phyloP scores from a whole-genome alignment of 352 stramenopile genomes.

The Thalassiosira mediterranea region DNA sequence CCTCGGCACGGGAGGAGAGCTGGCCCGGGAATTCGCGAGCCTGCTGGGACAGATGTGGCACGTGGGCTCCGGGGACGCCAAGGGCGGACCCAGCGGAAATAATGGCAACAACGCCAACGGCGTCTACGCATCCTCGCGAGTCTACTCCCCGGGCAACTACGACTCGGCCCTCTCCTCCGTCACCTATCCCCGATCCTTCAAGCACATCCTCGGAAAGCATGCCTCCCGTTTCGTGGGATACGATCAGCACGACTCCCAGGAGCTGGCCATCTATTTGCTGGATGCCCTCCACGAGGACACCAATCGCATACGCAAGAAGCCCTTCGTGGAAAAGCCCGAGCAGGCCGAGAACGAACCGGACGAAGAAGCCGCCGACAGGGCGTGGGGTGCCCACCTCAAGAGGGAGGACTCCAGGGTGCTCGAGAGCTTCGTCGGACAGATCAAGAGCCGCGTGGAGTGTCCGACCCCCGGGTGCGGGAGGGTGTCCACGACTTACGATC shows the following conservation, averaged over 20 bases:
- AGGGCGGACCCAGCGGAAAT: neutral
- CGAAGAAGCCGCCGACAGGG: constrained; percentile 96
- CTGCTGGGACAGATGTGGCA: constrained; percentile 85
- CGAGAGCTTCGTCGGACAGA: constrained; percentile 98
- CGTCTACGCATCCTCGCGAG: constrained; percentile 21
- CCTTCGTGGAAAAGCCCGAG: constrained; percentile 84
- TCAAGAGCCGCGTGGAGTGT: constrained; percentile 97
- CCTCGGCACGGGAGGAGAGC: constrained; percentile 86
- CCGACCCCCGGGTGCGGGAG: constrained; percentile 92
- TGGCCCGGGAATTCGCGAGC: constrained; percentile 85
- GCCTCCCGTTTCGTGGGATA: constrained; percentile 96
- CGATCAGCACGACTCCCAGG: constrained; percentile 98
- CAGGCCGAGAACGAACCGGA: constrained; percentile 86
- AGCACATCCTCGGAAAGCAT: constrained; percentile 91
- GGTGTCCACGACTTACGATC: constrained; percentile 83
- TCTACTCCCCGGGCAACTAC: constrained; percentile 31
- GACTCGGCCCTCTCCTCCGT: constrained; percentile 75
- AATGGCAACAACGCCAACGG: constrained; percentile 26
- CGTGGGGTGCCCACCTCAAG: constrained; percentile 98
- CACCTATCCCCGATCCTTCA: constrained; percentile 83
- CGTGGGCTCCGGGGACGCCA: neutral
- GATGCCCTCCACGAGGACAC: constrained; percentile 98
- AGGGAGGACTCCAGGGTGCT: constrained; percentile 98
- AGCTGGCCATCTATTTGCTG: constrained; percentile 94
- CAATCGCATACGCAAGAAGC: constrained; percentile 91